Evolutionary conservation across 1,284 basidiomycete genomes (phyloP).

Genomic region (Hemileia vastatrix): DNA sequence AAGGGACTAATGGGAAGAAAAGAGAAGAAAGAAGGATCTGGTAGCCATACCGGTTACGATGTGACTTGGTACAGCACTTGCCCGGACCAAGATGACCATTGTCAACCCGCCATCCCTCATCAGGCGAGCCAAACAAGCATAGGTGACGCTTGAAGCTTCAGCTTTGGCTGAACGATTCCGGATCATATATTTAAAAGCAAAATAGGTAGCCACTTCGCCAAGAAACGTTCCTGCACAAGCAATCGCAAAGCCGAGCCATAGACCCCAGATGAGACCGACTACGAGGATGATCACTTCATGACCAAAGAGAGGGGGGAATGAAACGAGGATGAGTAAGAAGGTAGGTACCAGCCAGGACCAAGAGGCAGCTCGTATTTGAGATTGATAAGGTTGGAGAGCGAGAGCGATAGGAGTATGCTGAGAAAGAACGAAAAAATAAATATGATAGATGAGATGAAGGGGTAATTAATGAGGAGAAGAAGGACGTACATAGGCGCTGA

Average conservation of each 20-base stretch:
- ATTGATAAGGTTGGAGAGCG: slow-evolving; percentile 7
- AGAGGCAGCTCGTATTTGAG: neutral
- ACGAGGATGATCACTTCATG: slow-evolving; percentile 36
- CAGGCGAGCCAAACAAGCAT: slow-evolving; percentile 44
- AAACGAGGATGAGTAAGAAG: slow-evolving; percentile 44
- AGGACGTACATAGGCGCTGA: slow-evolving; percentile 4
- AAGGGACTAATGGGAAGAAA: slow-evolving; percentile 36
- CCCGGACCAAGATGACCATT: slow-evolving; percentile 35
- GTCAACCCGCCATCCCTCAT: slow-evolving; percentile 44
- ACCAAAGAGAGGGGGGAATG: slow-evolving; percentile 46
- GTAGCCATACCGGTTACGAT: slow-evolving; percentile 25
- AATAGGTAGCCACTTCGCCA: slow-evolving; percentile 42
- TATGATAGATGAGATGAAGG: neutral
- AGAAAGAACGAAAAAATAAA: neutral
- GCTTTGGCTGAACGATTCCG: slow-evolving; percentile 37
- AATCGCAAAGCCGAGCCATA: slow-evolving; percentile 44
- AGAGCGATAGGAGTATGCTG: slow-evolving; percentile 4
- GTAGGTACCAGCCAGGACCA: slow-evolving; percentile 39
- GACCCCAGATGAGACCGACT: slow-evolving; percentile 45
- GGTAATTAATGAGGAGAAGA: neutral
- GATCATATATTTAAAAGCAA: slow-evolving; percentile 44
- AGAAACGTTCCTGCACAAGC: slow-evolving; percentile 36
- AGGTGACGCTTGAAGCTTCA: slow-evolving; percentile 43
- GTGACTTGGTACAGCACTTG: slow-evolving; percentile 21
- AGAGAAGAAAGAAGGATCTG: slow-evolving; percentile 41